phyloP scores from a whole-genome alignment of 345 rosid genomes.

The Corchorus capsularis region DNA sequence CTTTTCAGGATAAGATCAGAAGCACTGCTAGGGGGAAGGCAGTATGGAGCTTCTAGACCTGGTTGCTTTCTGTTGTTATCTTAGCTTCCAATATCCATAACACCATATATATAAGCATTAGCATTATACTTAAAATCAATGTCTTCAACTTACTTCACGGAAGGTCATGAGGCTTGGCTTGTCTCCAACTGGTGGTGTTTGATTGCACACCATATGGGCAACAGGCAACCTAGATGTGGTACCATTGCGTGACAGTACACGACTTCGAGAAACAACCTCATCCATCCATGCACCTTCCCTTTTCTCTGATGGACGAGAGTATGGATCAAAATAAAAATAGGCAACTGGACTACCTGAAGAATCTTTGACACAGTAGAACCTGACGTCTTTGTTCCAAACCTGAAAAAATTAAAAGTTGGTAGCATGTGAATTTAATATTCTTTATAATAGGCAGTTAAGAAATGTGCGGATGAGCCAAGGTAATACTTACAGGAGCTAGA shows the following conservation, averaged over 20 bases:
- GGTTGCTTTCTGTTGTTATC: neutral
- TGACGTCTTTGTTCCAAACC: conserved; percentile 92
- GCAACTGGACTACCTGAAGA: conserved; percentile 77
- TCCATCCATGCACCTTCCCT: conserved; percentile 92
- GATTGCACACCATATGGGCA: conserved; percentile 97
- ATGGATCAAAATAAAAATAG: conserved; percentile 95
- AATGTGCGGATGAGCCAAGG: conserved; percentile 13
- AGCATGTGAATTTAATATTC: conserved; percentile 22
- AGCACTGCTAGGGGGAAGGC: neutral
- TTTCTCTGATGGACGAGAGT: conserved; percentile 93
- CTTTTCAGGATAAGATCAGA: conserved; percentile 1
- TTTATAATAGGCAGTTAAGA: neutral
- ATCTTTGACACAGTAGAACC: conserved; percentile 80
- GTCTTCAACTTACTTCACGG: conserved; percentile 60
- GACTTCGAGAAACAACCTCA: conserved; percentile 83
- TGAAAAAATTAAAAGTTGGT: conserved; percentile 29
- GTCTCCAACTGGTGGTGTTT: conserved; percentile 87
- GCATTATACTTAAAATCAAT: neutral
- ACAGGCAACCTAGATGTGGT: conserved; percentile 59
- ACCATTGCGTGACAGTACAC: conserved; percentile 59
- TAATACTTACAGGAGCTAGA: conserved; percentile 68
- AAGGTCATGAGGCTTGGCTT: conserved; percentile 97
- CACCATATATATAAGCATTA: neutral
- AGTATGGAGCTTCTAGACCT: neutral
- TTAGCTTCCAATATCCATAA: conserved; percentile 21